A percentile compares a stretch with the other conserved stretches of the same genome.
Evolutionary conservation across 2,329 filamentous ascomycete genomes (phyloP).

Genomic region (Microcyclospora pomicola): DNA sequence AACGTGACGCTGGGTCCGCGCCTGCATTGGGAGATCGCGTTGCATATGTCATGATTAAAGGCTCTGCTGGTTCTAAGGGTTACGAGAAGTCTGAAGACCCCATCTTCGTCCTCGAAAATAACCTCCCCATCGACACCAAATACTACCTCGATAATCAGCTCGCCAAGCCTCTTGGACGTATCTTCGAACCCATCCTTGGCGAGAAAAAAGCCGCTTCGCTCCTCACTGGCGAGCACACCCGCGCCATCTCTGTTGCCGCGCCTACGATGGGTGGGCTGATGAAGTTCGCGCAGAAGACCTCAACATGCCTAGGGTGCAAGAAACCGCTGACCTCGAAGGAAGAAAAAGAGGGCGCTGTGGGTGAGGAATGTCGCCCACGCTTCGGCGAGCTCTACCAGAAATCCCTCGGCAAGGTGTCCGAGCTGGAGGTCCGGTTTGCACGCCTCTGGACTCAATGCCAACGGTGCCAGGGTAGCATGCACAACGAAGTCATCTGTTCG

Average conservation of each 20-base stretch:
- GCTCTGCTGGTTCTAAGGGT: conserved; percentile 76
- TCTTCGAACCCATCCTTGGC: conserved; percentile 94
- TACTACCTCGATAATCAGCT: conserved; percentile 99
- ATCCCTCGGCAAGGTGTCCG: conserved; percentile 73
- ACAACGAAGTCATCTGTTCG: conserved; percentile 95
- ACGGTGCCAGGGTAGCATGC: conserved; percentile 91
- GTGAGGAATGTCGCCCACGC: conserved; percentile 67
- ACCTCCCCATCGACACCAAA: conserved; percentile 92
- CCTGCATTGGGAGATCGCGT: conserved; percentile 89
- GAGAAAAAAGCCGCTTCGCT: conserved; percentile 80
- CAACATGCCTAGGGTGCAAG: conserved; percentile 98
- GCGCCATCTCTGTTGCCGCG: conserved; percentile 83
- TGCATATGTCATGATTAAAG: conserved; percentile 95
- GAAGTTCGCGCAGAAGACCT: conserved; percentile 97
- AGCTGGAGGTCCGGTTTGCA: conserved; percentile 85
- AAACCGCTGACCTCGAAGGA: conserved; percentile 73
- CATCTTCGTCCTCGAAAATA: conserved; percentile 93
- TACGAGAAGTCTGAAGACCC: conserved; percentile 97
- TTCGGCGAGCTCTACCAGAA: conserved; percentile 90
- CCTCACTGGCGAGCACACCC: conserved; percentile 83
- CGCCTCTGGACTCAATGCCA: conserved; percentile 97
- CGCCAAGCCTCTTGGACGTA: conserved; percentile 81
- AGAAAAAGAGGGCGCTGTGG: conserved; percentile 76
- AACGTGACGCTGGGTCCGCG: conserved; percentile 88
- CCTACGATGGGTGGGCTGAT: conserved; percentile 86